These are phyloP conservation scores for Hymenoscyphus fructigenus DNA, from an alignment of 2,329 filamentous ascomycete species.

Conservation along the genomic window DNA sequence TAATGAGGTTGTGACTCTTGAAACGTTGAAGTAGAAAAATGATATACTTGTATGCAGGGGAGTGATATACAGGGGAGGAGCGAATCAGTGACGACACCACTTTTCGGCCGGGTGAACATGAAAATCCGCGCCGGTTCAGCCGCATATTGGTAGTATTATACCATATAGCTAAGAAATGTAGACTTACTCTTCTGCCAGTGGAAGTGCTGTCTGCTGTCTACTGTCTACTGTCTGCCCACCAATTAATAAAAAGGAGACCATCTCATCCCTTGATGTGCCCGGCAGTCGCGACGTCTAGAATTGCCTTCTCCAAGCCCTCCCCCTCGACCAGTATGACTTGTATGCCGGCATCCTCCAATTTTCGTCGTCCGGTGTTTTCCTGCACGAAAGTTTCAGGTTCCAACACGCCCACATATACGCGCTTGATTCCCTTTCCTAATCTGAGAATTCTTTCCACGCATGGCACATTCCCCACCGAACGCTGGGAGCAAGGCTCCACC, in stretches of 20 bases:
- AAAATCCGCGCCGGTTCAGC: background rate
- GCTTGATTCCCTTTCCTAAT: constrained; percentile 52
- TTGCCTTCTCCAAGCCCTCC: constrained; percentile 74
- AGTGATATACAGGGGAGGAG: background rate
- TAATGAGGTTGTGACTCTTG: too few species aligned
- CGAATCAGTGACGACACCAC: background rate
- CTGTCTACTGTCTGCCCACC: background rate
- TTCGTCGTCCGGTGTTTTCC: constrained; percentile 71
- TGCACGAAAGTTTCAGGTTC: constrained; percentile 91
- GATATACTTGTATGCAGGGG: too few species aligned
- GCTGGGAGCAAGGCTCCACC: constrained; percentile 79
- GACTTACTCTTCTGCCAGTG: too few species aligned
- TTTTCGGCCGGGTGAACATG: background rate
- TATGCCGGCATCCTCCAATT: constrained; percentile 71
- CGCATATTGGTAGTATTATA: too few species aligned
- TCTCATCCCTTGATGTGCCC: constrained; percentile 56
- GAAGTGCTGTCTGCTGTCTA: too few species aligned
- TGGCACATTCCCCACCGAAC: constrained; percentile 71
- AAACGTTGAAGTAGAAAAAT: too few species aligned
- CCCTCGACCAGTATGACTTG: constrained; percentile 71
- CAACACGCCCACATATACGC: constrained; percentile 82
- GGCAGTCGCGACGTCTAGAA: constrained; percentile 77
- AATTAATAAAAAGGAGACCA: background rate
- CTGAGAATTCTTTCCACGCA: constrained; percentile 78
- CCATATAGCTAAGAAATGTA: too few species aligned